phyloP scores from a whole-genome alignment of 441 rosid species.

The Melastoma candidum region DNA sequence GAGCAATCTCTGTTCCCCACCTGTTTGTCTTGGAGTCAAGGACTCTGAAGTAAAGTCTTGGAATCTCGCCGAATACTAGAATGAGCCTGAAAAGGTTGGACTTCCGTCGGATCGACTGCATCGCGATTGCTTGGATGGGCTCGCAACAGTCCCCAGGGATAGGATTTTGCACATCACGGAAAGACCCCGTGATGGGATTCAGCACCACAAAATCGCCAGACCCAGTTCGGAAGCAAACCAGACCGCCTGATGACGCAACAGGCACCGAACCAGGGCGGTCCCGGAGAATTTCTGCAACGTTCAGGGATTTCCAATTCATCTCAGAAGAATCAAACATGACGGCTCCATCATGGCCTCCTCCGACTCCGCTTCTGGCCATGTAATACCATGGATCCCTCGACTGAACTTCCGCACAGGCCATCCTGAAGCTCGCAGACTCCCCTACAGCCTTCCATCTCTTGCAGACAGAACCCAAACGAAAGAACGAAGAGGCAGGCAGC shows the following conservation, averaged over 20 bases:
- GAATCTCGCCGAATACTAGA: conserved; percentile 50
- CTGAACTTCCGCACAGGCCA: conserved; percentile 63
- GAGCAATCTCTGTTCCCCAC: conserved; percentile 44
- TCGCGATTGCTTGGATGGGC: conserved; percentile 65
- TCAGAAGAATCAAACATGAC: conserved; percentile 61
- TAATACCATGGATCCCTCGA: conserved; percentile 76
- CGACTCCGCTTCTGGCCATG: conserved; percentile 37
- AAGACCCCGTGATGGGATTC: conserved; percentile 65
- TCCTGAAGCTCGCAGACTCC: conserved; percentile 56
- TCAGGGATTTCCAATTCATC: conserved; percentile 50
- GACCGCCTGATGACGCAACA: conserved; percentile 75
- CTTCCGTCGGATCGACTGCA: conserved; percentile 25
- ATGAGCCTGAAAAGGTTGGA: conserved; percentile 43
- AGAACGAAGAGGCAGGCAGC: conserved; percentile 62
- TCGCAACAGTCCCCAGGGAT: conserved; percentile 10
- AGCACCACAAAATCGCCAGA: conserved; percentile 38
- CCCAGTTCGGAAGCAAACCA: conserved; percentile 48
- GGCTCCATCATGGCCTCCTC: conserved; percentile 20
- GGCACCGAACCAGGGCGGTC: conserved; percentile 31
- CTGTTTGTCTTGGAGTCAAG: conserved; percentile 35
- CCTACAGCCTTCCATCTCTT: conserved; percentile 71
- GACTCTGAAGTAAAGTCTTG: conserved; percentile 39
- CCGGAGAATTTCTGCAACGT: conserved; percentile 22
- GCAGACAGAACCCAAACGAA: conserved; percentile 62
- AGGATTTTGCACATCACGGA: conserved; percentile 28